phyloP scores from a whole-genome alignment of 2,329 filamentous ascomycete species.

The Aspergillus sp. region DNA sequence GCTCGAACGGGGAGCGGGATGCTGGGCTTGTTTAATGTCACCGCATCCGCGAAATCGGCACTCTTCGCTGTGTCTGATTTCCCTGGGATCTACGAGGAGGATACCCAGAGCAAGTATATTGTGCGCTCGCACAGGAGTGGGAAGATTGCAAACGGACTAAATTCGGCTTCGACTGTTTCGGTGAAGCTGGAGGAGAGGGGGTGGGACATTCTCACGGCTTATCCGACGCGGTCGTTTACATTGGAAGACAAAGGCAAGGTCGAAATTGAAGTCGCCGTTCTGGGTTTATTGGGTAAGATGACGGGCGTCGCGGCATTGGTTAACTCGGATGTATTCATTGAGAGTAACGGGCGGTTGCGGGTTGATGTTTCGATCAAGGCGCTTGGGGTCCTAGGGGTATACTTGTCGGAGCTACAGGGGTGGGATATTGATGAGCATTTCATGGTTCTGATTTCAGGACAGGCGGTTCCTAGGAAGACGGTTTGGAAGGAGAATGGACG shows the following conservation, averaged over 20 bases:
- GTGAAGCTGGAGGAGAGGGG: constrained; percentile 64
- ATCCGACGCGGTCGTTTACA: constrained; percentile 61
- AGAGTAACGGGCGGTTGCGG: constrained; percentile 60
- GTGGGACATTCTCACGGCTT: constrained; percentile 80
- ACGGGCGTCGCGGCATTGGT: constrained; percentile 78
- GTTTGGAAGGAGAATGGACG: constrained; percentile 58
- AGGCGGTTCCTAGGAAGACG: constrained; percentile 65
- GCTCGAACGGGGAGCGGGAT: constrained; percentile 71
- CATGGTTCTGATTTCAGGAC: constrained; percentile 72
- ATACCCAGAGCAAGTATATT: constrained; percentile 59
- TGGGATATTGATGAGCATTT: constrained; percentile 65
- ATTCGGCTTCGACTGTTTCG: constrained; percentile 53
- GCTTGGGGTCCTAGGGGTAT: constrained; percentile 70
- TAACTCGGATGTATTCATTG: constrained; percentile 58
- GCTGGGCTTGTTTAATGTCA: constrained; percentile 82
- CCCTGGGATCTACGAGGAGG: constrained; percentile 61
- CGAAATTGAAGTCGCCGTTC: constrained; percentile 56
- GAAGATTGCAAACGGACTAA: constrained; percentile 50
- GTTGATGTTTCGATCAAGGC: constrained; percentile 75
- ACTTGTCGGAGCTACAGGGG: constrained; percentile 67
- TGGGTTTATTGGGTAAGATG: constrained; percentile 87
- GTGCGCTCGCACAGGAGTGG: constrained; percentile 71
- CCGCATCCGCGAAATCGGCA: constrained; percentile 61
- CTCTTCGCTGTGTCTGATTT: constrained; percentile 71
- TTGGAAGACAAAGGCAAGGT: constrained; percentile 27